Evolutionary conservation across 78 protist genomes (phyloP), one percentile per base, ranked within the genome.

Genomic region (Cavenderia fasciculata): DNA sequence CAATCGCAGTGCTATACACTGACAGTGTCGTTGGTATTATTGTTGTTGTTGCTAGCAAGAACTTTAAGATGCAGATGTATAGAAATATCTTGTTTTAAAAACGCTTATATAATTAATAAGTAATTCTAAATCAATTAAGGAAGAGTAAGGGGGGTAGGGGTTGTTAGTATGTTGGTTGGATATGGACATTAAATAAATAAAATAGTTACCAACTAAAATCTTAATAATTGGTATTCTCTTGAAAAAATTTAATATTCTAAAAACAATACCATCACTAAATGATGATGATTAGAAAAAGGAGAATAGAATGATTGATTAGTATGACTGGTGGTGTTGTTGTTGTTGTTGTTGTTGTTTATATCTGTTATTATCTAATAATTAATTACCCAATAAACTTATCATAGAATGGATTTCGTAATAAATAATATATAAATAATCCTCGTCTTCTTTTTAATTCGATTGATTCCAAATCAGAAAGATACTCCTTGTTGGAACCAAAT

Each of bases 1-100:
- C n/a, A n/a, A n/a, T n/a, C n/a, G n/a, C n/a, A n/a, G n/a, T n/a
- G n/a, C n/a, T n/a, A n/a, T n/a, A n/a, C n/a, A n/a, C n/a, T n/a
- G n/a, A n/a, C n/a, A n/a, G n/a, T n/a, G n/a, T n/a, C n/a, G n/a
- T n/a, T n/a, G n/a, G n/a, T n/a, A n/a, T n/a, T n/a, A n/a, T n/a
- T n/a, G n/a, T n/a, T n/a, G n/a, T n/a, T n/a, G n/a, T n/a, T n/a
- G n/a, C n/a, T n/a, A n/a, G n/a, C n/a, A n/a, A n/a, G n/a, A n/a
- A 21, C 18, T 57, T 82, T 82, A 82, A 31, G 90, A 82, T 44
- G 90, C 78, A 34, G 90, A 65, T 8, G 90, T 82, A 44, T 82
- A 82, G 47, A 82, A 82, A 33, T 82, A 82, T 82, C 90, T 82
- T 16, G 90, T 82, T 68, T 78, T 82, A 14, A 34, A 68, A 12